Base-by-base conservation (phyloP, 257 asterid species). In the Penstemon eatonii region DNA sequence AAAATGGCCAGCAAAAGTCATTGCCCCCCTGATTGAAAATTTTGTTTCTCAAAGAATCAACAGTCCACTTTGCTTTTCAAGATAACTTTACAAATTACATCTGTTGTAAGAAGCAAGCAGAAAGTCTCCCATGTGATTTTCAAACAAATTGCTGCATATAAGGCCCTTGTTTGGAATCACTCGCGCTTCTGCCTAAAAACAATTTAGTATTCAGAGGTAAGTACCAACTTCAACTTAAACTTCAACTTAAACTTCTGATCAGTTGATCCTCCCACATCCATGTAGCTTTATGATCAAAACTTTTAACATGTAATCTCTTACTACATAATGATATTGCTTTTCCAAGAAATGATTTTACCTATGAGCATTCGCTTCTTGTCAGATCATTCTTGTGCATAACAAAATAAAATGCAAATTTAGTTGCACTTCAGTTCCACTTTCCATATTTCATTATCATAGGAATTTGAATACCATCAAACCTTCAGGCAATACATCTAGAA, bases 391-490 rank as follows among this genome's bases (percentile, higher is more conserved):
- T 11, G 42, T 38, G 50, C 57, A 51, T 56, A 7, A 63, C 56
- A 68, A 53, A 69, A 72, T 25, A 49, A n/a, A 5, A 69, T 65
- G 71, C 8, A 33, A 38, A 37, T 45, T 56, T 40, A 36, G 8
- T 49, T n/a, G 44, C 46, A 66, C 50, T 56, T 12, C 39, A 71
- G 37, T 61, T 53, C 42, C 43, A 50, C 45, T 67, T 43, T 33
- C 52, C 36, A 67, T 7, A 36, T 13, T 38, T 65, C 6, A 60
- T 9, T 3, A 57, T 9, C 15, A 18, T 33, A 33, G 9, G 64
- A 59, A 41, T 66, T 50, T 33, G 49, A 38, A 66, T 45, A 54
- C 42, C 40, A 44, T 18, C 10, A 9, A 39, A 10, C 6, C 15
- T 46, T 5, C 6, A 12, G 45, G 49, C 11, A 53, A 45, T 37